Percentiles rank a stretch among this genome's conserved stretches.
Evolutionary conservation across 345 rosid species (phyloP).

Genomic region (Murraya koenigii): DNA sequence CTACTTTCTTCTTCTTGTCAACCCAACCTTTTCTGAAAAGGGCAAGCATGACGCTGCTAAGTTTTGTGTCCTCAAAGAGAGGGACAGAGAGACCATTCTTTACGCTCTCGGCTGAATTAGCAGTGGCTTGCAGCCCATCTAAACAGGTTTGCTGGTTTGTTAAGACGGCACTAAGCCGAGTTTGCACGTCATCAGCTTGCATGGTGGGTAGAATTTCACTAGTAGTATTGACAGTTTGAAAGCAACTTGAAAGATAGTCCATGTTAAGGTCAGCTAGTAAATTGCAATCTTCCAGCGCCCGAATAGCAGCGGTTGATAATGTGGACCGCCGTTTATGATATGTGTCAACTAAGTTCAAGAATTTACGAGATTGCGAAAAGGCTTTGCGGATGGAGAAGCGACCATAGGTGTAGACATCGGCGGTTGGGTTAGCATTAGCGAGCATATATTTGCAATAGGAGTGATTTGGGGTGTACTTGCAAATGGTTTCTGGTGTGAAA

Average conservation of each 20-base stretch:
- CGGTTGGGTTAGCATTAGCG: conserved; percentile 30
- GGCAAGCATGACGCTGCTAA: conserved; percentile 69
- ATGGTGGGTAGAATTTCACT: conserved; percentile 28
- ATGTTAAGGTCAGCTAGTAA: conserved; percentile 48
- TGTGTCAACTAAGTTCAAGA: conserved; percentile 44
- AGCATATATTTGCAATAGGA: conserved; percentile 58
- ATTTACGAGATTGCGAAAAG: conserved; percentile 51
- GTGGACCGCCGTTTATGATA: conserved; percentile 40
- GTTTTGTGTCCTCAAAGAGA: conserved; percentile 63
- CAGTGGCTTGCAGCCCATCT: conserved; percentile 51
- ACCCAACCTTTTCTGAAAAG: conserved; percentile 74
- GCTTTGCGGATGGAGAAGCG: conserved; percentile 60
- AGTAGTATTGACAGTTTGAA: conserved; percentile 38
- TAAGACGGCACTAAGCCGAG: conserved; percentile 65
- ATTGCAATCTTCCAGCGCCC: conserved; percentile 77
- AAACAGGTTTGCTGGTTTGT: conserved; percentile 79
- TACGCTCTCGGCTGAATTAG: conserved; percentile 48
- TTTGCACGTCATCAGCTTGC: conserved; percentile 66
- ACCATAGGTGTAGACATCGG: conserved; percentile 51
- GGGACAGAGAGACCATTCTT: conserved; percentile 51
- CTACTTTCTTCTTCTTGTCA: conserved; percentile 40
- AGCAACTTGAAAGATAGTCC: conserved; percentile 53
- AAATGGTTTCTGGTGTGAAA: conserved; percentile 34
- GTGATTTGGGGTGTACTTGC: conserved; percentile 64
- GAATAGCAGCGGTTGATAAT: conserved; percentile 38